phyloP scores from a whole-genome alignment of 2,329 filamentous ascomycete genomes.

The Grosmannia huntii region DNA sequence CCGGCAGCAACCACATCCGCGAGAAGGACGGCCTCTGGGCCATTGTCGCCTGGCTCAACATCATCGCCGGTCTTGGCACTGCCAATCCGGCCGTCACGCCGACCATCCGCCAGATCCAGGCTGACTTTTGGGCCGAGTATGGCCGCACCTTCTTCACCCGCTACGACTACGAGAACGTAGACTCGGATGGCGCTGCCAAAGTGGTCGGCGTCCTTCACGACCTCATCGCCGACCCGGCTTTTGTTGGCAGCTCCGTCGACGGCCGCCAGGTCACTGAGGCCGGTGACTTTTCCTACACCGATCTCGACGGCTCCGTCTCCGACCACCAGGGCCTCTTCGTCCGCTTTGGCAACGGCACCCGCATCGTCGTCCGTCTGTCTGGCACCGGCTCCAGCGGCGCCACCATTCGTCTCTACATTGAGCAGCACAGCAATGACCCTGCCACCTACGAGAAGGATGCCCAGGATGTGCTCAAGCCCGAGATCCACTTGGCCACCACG shows the following conservation, averaged over 20 bases:
- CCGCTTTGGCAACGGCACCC: constrained; percentile 86
- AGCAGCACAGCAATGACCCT: constrained; percentile 80
- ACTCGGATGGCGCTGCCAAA: constrained; percentile 82
- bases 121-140: constrained; percentile 93
- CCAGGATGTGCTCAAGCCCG: constrained; percentile 86
- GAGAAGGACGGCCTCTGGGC: constrained; percentile 99
- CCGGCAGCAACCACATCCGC: constrained; percentile 95
- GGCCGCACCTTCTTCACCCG: constrained; percentile 98
- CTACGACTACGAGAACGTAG: constrained; percentile 95
- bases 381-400: constrained; percentile 92
- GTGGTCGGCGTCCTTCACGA: constrained; percentile 70
- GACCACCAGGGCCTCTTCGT: constrained; percentile 94
- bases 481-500: constrained; percentile 72
- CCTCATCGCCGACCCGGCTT: constrained; percentile 59
- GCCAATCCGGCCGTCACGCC: constrained; percentile 67
- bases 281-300: constrained; percentile 95
- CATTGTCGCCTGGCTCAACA: constrained; percentile 94
- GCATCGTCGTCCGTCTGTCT: constrained; percentile 87
- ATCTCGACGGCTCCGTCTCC: constrained; percentile 91
- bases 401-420: constrained; percentile 92
- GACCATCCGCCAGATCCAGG: constrained; percentile 91
- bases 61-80: constrained; percentile 86
- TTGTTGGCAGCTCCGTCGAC: constrained; percentile 70
- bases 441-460: constrained; percentile 69
- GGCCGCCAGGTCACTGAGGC: constrained; percentile 80